phyloP scores from a whole-genome alignment of 192 early-diverging fungal genomes.

The Coemansia reversa region DNA sequence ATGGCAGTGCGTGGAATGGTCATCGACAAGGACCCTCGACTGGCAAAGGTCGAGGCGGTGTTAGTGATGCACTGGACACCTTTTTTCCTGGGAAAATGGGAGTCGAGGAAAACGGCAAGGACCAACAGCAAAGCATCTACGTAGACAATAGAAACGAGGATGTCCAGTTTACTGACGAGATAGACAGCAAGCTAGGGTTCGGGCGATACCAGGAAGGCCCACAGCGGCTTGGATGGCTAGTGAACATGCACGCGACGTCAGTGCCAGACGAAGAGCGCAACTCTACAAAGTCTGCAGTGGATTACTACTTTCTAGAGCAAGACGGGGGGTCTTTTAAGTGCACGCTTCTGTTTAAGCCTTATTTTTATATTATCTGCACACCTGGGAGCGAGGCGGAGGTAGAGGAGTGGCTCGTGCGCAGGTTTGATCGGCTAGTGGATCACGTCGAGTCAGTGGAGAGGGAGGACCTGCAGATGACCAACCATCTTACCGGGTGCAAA shows the following conservation, averaged over 20 bases:
- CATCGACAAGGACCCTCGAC: too few relatives aligned
- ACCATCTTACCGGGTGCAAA: constrained; percentile 81
- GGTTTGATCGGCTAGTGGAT: constrained; percentile 67
- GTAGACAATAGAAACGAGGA: constrained; percentile 28
- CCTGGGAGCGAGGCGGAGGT: constrained; percentile 77
- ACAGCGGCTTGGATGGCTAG: constrained; percentile 82
- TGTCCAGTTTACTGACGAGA: constrained; percentile 35
- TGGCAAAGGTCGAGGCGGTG: too few relatives aligned
- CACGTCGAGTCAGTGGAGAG: constrained; percentile 65
- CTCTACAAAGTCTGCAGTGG: constrained; percentile 71
- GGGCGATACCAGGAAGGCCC: constrained; percentile 70
- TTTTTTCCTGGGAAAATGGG: constrained; percentile 4
- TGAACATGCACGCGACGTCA: constrained; percentile 89
- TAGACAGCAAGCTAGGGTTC: constrained; percentile 68
- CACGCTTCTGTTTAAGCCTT: constrained; percentile 82
- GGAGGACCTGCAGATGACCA: constrained; percentile 87
- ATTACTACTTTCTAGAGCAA: constrained; percentile 92
- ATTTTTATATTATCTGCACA: constrained; percentile 85
- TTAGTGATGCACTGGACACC: constrained; percentile 2
- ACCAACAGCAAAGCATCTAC: constrained; percentile 9
- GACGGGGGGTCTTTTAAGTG: constrained; percentile 87
- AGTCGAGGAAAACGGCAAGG: background rate
- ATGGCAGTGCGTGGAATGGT: constrained; percentile 7
- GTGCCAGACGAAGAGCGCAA: constrained; percentile 65
- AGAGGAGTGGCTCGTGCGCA: constrained; percentile 76